Conservation (phyloP, 768 basidiomycete species). For the Albatrellus ellisii region DNA sequence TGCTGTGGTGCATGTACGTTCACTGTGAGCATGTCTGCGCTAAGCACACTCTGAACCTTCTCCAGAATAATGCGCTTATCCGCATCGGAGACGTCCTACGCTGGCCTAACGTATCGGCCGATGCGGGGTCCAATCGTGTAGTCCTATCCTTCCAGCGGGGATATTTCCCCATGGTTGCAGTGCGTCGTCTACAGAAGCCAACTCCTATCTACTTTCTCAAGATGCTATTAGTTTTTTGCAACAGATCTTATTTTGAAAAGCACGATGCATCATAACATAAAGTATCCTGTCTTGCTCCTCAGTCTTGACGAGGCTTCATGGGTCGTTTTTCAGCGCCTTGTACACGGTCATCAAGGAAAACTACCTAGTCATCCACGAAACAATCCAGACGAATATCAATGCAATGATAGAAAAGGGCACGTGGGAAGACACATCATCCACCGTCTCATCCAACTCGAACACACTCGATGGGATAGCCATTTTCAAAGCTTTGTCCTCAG, state of each 20-base stretch:
- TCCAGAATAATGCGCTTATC: constrained; percentile 17
- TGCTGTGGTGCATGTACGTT: constrained; percentile 14
- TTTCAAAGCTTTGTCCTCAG: constrained; percentile 19
- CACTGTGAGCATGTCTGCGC: no score
- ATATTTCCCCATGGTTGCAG: constrained; percentile 21
- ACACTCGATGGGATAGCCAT: constrained; percentile 16
- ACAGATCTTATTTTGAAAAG: constrained; percentile 20
- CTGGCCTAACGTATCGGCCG: constrained; percentile 13
- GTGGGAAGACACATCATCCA: constrained; percentile 16
- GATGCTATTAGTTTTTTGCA: constrained; percentile 17
- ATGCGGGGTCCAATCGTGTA: constrained; percentile 4
- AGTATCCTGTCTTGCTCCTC: constrained; percentile 9
- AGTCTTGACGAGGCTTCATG: neutral
- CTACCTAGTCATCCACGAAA: constrained; percentile 15
- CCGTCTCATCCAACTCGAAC: constrained; percentile 7
- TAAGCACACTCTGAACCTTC: neutral
- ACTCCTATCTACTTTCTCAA: neutral
- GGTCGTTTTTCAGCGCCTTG: constrained; percentile 6
- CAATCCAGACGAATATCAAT: constrained; percentile 14
- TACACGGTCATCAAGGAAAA: constrained; percentile 19
- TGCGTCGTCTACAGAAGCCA: constrained; percentile 3
- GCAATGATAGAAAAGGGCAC: constrained; percentile 14
- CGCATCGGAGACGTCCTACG: constrained; percentile 21
- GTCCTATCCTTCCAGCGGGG: constrained; percentile 21
- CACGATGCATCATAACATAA: constrained; percentile 20